Evolutionary conservation across 768 basidiomycete genomes (phyloP), one percentile per base, ranked within the genome.

Genomic region (Lactarius deliciosus): DNA sequence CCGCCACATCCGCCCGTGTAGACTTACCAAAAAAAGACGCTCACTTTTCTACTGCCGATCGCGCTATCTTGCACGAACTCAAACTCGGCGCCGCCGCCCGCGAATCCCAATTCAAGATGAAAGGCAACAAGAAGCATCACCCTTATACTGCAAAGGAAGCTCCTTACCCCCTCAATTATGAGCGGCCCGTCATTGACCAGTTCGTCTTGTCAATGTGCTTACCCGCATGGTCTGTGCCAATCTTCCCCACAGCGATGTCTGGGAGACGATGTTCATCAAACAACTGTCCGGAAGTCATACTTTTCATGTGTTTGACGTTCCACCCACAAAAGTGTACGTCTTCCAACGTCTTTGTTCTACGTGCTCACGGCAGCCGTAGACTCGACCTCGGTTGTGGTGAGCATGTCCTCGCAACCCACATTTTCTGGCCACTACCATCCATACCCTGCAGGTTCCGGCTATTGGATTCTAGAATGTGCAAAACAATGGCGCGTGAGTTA

Each of bases 331-430:
- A 81, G 87, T 88, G 86, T 89, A 76, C 72, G 83, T 80, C 4
- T 60, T 38, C 22, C 38, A 30, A 36, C 57, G 47, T 61, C 63
- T 66, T 28, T 60, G 28, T 15, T 36, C 30, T 18, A 47, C 43
- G 8, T 66, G 58, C 71, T 69, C 47, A 61, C 59, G 38, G 28
- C 61, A 1, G 45, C 66, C 32, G 36, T 70, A 86, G 88, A 40
- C 78, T 92, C 34, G 90, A 92, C 70, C 76, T 92, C 55, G 90
- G 89, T 11, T 91, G 89, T 72, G 90, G 88, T 87, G 69, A 73
- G 83, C 20, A 32, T 53, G 43, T 34, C 32, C 8, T 34, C 5
- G 47, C 30, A 13, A 10, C 41, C 8, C 78, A 10, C 30, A 54
- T 57, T 32, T 45, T 25, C 15, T 53, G 25, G 20, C 59, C 45